Evolutionary conservation across 257 asterid species (phyloP).

Genomic region (Plantago elongata): DNA sequence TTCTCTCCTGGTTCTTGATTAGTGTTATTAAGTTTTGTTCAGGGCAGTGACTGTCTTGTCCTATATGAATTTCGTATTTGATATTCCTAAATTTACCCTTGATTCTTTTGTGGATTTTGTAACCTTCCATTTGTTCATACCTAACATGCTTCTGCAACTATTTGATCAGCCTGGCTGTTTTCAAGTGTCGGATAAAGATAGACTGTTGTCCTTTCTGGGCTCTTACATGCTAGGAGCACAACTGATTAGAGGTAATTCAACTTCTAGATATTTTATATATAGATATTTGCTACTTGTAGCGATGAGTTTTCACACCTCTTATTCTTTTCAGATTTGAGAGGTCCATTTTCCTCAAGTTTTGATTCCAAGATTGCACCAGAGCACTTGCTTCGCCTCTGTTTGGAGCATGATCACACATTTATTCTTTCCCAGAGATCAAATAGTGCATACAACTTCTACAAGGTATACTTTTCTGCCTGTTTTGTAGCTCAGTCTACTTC

Average conservation of each 20-base stretch:
- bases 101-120: slow-evolving; percentile 4
- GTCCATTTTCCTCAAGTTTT: slow-evolving; percentile 48
- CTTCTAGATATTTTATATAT: slow-evolving; percentile 12
- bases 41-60: too few relatives aligned
- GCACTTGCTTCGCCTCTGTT: slow-evolving; percentile 70
- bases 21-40: too few relatives aligned
- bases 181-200: slow-evolving; percentile 55
- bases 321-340: slow-evolving; percentile 47
- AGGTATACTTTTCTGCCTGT: slow-evolving; percentile 32
- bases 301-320: slow-evolving; percentile 6
- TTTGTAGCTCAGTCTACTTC: slow-evolving; percentile 1
- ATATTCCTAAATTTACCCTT: not conserved
- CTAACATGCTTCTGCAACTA: slow-evolving; percentile 10
- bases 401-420: slow-evolving; percentile 69
- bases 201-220: slow-evolving; percentile 49
- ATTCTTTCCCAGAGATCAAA: slow-evolving; percentile 34
- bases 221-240: slow-evolving; percentile 63
- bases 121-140: slow-evolving; percentile 10
- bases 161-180: slow-evolving; percentile 53
- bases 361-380: slow-evolving; percentile 85
- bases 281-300: not conserved
- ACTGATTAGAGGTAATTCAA: slow-evolving; percentile 48
- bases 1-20: too few relatives aligned
- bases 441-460: slow-evolving; percentile 63
- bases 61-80: too few relatives aligned